A percentile compares a stretch with the other conserved stretches of the same genome.
Evolutionary conservation across 2,329 filamentous ascomycete genomes (phyloP).

Genomic region (Neurospora crassa): DNA sequence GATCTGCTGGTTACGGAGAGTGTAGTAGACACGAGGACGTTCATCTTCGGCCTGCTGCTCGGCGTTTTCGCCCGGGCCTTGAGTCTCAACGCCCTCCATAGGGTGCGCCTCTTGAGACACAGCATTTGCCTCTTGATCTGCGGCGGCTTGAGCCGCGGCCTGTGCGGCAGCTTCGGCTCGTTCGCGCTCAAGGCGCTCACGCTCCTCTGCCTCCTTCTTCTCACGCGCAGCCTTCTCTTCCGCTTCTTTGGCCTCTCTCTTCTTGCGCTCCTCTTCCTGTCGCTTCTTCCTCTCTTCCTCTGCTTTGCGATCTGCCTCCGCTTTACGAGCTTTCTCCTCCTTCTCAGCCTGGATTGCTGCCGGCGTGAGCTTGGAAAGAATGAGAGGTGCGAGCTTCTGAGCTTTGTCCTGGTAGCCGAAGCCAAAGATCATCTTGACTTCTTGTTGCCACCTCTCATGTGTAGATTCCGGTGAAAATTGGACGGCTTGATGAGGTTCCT

Average conservation of each 20-base stretch:
- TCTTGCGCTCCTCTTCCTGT: constrained; percentile 55
- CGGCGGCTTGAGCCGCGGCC: constrained; percentile 37
- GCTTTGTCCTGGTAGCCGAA: constrained; percentile 58
- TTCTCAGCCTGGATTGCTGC: constrained; percentile 76
- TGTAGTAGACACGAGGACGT: constrained; percentile 59
- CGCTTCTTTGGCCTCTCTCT: constrained; percentile 62
- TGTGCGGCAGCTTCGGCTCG: constrained; percentile 49
- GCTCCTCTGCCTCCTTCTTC: constrained; percentile 62
- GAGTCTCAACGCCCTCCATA: constrained; percentile 57
- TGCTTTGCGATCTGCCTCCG: constrained; percentile 44
- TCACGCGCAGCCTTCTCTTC: constrained; percentile 57
- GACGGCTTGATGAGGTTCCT: constrained; percentile 65
- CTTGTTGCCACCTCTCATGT: constrained; percentile 74
- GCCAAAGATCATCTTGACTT: constrained; percentile 79
- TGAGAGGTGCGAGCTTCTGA: constrained; percentile 54
- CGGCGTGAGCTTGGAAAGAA: constrained; percentile 69
- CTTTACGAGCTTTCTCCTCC: constrained; percentile 50
- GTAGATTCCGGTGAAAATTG: constrained; percentile 66
- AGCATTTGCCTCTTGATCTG: constrained; percentile 31
- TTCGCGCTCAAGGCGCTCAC: constrained; percentile 50
- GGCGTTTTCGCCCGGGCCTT: constrained; percentile 23
- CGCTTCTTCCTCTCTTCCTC: constrained; percentile 53
- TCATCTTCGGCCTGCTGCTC: constrained; percentile 16
- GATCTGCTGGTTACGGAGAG: constrained; percentile 74
- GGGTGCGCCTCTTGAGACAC: constrained; percentile 36